Conservation (phyloP, 805 yeast species). For the Kuraishia capsulata region DNA sequence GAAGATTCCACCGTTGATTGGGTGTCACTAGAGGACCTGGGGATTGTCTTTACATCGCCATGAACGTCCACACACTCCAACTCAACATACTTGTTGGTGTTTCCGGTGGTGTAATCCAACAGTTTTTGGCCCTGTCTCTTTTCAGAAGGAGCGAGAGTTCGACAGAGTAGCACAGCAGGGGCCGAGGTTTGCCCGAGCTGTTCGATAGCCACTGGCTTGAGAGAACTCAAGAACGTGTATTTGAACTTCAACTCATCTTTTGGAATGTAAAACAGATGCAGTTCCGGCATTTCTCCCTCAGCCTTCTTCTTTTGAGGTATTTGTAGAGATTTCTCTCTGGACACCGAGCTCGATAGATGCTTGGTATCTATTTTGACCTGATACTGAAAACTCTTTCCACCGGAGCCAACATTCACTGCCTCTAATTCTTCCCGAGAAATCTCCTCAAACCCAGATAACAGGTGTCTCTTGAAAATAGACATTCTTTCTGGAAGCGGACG, state of each 20-base stretch:
- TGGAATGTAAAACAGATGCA: slow-evolving; percentile 24
- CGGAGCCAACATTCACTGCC: slow-evolving; percentile 10
- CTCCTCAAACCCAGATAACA: slow-evolving; percentile 51
- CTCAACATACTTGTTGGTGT: slow-evolving; percentile 26
- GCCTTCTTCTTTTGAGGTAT: slow-evolving; percentile 12
- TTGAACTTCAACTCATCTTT: slow-evolving; percentile 17
- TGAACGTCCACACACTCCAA: slow-evolving; percentile 38
- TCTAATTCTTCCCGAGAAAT: slow-evolving; percentile 19
- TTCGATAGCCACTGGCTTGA: slow-evolving; percentile 17
- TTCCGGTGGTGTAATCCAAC: slow-evolving; percentile 28
- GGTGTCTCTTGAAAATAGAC: slow-evolving; percentile 35
- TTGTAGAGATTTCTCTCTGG: slow-evolving; percentile 19
- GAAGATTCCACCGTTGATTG: slow-evolving; percentile 42
- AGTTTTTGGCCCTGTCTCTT: slow-evolving; percentile 5
- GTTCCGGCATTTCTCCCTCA: slow-evolving; percentile 15
- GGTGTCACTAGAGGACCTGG: slow-evolving; percentile 34
- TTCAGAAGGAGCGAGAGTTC: slow-evolving; percentile 9
- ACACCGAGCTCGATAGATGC: slow-evolving; percentile 18
- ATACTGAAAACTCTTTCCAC: slow-evolving; percentile 9
- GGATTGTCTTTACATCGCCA: slow-evolving; percentile 31
- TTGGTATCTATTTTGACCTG: slow-evolving; percentile 21
- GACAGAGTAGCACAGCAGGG: slow-evolving; percentile 20
- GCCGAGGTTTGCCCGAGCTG: slow-evolving; percentile 11
- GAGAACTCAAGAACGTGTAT: slow-evolving; percentile 21
- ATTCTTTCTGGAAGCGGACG: slow-evolving; percentile 46